A percentile compares a stretch with the other conserved stretches of the same genome.
Evolutionary conservation across 768 basidiomycete genomes (phyloP).

Genomic region (Suillus tomentosus): DNA sequence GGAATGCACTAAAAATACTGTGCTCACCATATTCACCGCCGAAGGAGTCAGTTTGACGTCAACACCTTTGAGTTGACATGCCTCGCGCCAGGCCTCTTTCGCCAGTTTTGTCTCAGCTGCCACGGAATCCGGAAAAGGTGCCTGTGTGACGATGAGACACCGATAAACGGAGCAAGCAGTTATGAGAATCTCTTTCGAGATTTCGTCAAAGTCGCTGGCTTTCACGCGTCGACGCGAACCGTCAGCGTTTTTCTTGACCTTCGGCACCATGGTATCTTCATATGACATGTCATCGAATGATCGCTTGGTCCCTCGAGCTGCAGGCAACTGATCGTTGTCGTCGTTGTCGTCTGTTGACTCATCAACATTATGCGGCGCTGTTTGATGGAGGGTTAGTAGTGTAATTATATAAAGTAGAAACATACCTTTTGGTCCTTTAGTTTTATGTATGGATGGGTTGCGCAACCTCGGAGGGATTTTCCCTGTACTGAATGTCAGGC

Average conservation of each 20-base stretch:
- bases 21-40: no score
- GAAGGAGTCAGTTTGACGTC: no score
- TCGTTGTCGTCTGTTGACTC: neutral
- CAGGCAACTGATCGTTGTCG: neutral
- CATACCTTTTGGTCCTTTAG: neutral
- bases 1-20: no score
- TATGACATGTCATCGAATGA: neutral
- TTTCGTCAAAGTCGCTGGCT: conserved; percentile 22
- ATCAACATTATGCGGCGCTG: neutral
- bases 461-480: neutral
- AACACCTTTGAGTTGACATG: no score
- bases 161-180: no score
- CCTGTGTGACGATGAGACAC: no score
- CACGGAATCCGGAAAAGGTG: no score
- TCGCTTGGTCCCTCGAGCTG: neutral
- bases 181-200: neutral
- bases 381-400: neutral
- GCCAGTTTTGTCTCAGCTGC: no score
- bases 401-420: neutral
- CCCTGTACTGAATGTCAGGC: neutral
- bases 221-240: neutral
- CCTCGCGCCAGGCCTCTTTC: no score
- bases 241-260: neutral
- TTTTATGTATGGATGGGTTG: neutral
- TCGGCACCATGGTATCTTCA: neutral